A percentile compares a stretch with the other conserved stretches of the same genome.
These are phyloP conservation scores for Salix suchowensis DNA, from an alignment of 345 rosid genomes.

Conservation along the genomic window DNA sequence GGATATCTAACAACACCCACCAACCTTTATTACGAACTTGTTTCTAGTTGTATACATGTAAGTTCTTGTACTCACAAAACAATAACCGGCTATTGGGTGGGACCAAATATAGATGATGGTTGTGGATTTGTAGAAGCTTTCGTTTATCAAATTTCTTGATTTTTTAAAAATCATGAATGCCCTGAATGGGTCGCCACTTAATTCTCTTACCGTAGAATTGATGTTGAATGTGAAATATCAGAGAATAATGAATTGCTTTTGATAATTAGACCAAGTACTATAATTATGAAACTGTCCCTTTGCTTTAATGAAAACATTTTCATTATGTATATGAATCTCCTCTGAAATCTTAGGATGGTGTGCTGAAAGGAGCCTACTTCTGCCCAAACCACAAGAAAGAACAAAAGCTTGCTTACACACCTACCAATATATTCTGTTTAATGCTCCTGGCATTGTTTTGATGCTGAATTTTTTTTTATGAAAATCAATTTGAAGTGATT, in stretches of 20 bases:
- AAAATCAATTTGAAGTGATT: background rate
- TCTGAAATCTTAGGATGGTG: background rate
- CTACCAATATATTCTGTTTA: background rate
- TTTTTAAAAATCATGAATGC: background rate
- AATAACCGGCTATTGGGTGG: conserved; percentile 62
- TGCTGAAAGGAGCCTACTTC: background rate
- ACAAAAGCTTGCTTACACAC: background rate
- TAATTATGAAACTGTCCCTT: background rate
- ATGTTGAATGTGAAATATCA: conserved; percentile 6
- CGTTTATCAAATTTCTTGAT: conserved; percentile 32
- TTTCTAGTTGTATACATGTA: conserved; percentile 27
- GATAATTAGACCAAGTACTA: background rate
- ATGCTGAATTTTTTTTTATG: background rate
- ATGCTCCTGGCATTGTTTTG: background rate
- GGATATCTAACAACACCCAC: conserved; percentile 6
- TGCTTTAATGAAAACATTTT: background rate
- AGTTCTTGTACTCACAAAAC: conserved; percentile 31
- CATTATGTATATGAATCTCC: background rate
- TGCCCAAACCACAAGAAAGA: background rate
- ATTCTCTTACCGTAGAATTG: background rate
- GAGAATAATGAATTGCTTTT: conserved; percentile 1
- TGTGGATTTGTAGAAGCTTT: conserved; percentile 70
- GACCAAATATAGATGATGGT: conserved; percentile 71
- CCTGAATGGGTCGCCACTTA: conserved; percentile 1
- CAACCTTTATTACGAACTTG: conserved; percentile 24